Evolutionary conservation across 1,139 yeast genomes (phyloP), one percentile per base, ranked within the genome.

Genomic region (Lodderomyces metapsilosis): DNA sequence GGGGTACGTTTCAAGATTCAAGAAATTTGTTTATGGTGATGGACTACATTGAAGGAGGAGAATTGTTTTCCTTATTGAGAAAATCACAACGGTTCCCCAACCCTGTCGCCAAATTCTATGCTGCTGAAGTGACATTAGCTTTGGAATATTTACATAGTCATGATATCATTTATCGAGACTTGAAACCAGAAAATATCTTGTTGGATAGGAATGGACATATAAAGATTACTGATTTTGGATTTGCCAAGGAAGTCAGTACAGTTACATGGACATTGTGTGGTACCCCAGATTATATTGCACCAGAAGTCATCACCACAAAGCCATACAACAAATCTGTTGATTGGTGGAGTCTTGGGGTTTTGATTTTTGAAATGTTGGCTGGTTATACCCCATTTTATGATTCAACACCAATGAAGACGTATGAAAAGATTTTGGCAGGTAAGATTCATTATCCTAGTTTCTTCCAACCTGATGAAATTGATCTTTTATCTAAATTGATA

Each of bases 1-100:
- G 84, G 84, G 84, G 84, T 8, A 78, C 84, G 2, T 78, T 73
- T 53, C 83, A 78, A 57, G 84, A 78, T 54, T 63, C 76, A 39
- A 71, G 69, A 48, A 75, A 76, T 47, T 64, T 78, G 43, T 78
- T 78, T 53, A 77, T 78, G 79, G 75, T 78, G 12, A 78, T 78
- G 83, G 84, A 78, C 54, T 78, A 77, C 55, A 77, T 78, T 46
- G 84, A 78, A 59, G 84, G 84, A 40, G 84, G 84, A 32, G 84
- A 78, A 52, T 62, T 78, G 37, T 78, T 78, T 54, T 72, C 80
- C 11, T 62, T 78, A 40, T 64, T 78, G 48, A 62, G 84, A 47
- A 78, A 78, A 51, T 76, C 81, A n/a, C 81, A 75, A 51, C 59
- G 79, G 36, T 78, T 78, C 53, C 84, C 84, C 2, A 78, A 76